Percentiles rank a stretch among this genome's conserved stretches.
phyloP scores from a whole-genome alignment of 2,329 filamentous ascomycete species.

The Chaetomiaceae sp. region DNA sequence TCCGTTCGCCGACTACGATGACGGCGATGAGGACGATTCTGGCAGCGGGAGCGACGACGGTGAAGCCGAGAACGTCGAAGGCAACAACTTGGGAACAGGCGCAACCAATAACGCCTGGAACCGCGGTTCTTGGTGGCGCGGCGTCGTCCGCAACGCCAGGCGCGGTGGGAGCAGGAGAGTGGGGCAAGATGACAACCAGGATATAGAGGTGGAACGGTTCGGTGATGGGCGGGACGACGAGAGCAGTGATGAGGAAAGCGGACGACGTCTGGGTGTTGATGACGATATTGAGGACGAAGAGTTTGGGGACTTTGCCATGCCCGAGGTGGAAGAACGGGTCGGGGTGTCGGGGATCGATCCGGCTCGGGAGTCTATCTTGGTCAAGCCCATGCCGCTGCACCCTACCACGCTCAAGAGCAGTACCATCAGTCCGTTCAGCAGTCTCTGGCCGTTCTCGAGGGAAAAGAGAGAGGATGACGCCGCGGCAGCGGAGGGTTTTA shows the following conservation, averaged over 20 bases:
- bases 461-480: slow-evolving; percentile 33
- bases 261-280: slow-evolving; percentile 47
- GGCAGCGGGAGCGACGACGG: slow-evolving; percentile 44
- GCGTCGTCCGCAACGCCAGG: slow-evolving; percentile 28
- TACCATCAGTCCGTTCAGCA: slow-evolving; percentile 39
- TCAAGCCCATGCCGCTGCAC: slow-evolving; percentile 53
- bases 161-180: slow-evolving; percentile 14
- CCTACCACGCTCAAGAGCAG: slow-evolving; percentile 32
- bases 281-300: slow-evolving; percentile 56
- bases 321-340: slow-evolving; percentile 42
- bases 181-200: slow-evolving; percentile 15
- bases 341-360: slow-evolving; percentile 27
- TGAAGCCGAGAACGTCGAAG: slow-evolving; percentile 34
- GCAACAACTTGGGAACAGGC: slow-evolving; percentile 28
- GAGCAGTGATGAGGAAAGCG: slow-evolving; percentile 38
- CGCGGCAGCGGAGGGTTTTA: slow-evolving; percentile 26
- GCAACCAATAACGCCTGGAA: slow-evolving; percentile 29
- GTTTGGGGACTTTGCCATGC: slow-evolving; percentile 65
- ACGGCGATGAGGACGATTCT: slow-evolving; percentile 45
- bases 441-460: slow-evolving; percentile 56
- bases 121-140: slow-evolving; percentile 36
- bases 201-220: slow-evolving; percentile 30
- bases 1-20: slow-evolving; percentile 56
- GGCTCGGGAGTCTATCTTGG: slow-evolving; percentile 41
- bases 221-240: slow-evolving; percentile 35